These are phyloP conservation scores for Lentinula raphanica DNA, from an alignment of 768 basidiomycete genomes.

Conservation along the genomic window DNA sequence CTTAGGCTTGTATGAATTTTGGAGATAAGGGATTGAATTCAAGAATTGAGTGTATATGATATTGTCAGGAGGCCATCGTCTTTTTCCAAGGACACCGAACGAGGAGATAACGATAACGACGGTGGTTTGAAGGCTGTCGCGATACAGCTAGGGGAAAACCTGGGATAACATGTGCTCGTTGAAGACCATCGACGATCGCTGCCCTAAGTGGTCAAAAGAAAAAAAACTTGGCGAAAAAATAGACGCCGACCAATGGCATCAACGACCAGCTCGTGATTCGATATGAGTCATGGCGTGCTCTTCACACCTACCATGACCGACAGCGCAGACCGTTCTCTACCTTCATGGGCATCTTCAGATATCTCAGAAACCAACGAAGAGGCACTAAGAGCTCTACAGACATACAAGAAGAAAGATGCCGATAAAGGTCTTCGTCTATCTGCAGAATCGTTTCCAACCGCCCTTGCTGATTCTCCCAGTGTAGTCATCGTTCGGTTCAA, in stretches of 20 bases:
- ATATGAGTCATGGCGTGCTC: too few species aligned
- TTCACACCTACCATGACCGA: constrained; percentile 15
- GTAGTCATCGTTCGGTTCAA: constrained; percentile 96
- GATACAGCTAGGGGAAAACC: too few species aligned
- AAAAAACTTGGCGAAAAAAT: too few species aligned
- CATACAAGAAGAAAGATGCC: constrained; percentile 83
- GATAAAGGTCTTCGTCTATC: constrained; percentile 53
- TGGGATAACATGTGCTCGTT: too few species aligned
- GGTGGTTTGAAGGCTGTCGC: too few species aligned
- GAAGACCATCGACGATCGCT: too few species aligned
- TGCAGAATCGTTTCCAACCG: background rate
- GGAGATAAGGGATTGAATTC: background rate
- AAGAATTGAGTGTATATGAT: too few species aligned
- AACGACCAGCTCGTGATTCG: background rate
- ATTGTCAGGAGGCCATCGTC: background rate
- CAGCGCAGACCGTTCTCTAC: constrained; percentile 24
- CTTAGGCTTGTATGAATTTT: background rate
- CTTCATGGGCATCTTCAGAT: constrained; percentile 26
- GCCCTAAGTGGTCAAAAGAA: too few species aligned
- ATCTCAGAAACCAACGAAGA: constrained; percentile 33
- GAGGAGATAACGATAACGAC: background rate
- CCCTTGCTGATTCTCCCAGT: background rate
- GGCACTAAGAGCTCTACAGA: constrained; percentile 69
- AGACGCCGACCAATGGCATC: background rate
- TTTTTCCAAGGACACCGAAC: background rate